Conservation (phyloP, 2,329 filamentous ascomycete genomes). For the Aspergillus oerlinghausenensis region DNA sequence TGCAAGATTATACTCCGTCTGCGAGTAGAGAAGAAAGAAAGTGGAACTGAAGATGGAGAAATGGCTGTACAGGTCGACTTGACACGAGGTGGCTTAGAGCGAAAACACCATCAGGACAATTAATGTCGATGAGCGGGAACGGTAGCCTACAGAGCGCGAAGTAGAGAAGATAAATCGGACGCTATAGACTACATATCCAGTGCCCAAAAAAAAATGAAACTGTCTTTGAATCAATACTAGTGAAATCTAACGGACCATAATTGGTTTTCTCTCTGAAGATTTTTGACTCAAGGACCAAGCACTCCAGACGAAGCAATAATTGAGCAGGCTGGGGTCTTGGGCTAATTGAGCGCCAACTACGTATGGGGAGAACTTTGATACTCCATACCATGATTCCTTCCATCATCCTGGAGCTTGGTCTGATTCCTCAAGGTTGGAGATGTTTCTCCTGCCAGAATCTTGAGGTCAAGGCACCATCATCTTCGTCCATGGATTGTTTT, state of each 20-base stretch:
- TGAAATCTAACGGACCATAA: background rate
- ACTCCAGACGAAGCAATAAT: background rate
- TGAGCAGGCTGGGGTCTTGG: background rate
- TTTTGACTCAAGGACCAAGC: background rate
- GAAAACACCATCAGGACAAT: background rate
- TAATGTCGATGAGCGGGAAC: background rate
- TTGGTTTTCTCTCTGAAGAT: background rate
- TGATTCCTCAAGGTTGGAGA: background rate
- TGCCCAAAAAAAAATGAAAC: background rate
- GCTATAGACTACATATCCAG: too few species aligned
- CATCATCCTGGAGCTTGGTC: background rate
- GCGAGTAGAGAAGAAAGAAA: background rate
- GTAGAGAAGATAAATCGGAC: background rate
- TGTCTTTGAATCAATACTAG: background rate
- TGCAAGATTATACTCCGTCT: background rate
- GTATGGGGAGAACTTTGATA: background rate
- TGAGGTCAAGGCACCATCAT: background rate
- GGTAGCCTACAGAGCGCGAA: background rate
- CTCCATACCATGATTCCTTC: background rate
- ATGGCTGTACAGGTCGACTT: background rate
- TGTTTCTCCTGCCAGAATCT: too few species aligned
- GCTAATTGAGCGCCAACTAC: background rate
- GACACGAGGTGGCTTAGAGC: background rate
- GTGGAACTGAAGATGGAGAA: background rate
- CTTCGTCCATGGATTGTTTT: background rate